Evolutionary conservation across 2,329 filamentous ascomycete genomes (phyloP).

Genomic region (Ceratocystis smalleyi): DNA sequence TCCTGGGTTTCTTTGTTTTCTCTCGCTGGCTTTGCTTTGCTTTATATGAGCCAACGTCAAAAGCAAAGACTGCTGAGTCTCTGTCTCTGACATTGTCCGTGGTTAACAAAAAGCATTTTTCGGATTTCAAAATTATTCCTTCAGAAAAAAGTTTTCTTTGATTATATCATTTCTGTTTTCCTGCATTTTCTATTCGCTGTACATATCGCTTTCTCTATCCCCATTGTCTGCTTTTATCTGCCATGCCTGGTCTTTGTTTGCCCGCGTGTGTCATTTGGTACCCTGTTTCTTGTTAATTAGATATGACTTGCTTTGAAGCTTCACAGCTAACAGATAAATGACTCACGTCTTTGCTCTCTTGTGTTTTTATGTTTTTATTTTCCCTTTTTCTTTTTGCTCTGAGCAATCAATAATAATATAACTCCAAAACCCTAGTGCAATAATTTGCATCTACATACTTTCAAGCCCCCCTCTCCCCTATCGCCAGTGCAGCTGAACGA

Average conservation of each 20-base stretch:
- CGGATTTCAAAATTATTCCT: neutral
- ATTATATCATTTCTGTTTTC: neutral
- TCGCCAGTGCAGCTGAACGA: neutral
- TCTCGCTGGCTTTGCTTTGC: neutral
- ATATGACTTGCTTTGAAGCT: neutral
- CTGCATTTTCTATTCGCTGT: neutral
- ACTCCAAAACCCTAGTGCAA: neutral
- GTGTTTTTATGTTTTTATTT: neutral
- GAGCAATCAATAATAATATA: neutral
- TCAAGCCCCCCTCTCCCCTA: neutral
- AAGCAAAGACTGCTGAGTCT: too few relatives aligned
- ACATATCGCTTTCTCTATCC: neutral
- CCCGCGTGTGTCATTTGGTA: neutral
- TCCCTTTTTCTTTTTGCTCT: neutral
- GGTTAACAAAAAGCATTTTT: neutral
- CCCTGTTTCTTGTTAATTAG: neutral
- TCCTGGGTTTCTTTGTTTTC: neutral
- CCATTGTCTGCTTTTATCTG: neutral
- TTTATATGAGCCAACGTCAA: neutral
- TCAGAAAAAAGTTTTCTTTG: neutral
- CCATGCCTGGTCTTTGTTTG: neutral
- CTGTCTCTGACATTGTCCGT: too few relatives aligned
- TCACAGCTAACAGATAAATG: neutral
- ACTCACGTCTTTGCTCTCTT: neutral
- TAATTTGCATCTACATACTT: neutral